Conservation (phyloP, 495 filamentous ascomycete genomes). For the Collariella sp. region DNA sequence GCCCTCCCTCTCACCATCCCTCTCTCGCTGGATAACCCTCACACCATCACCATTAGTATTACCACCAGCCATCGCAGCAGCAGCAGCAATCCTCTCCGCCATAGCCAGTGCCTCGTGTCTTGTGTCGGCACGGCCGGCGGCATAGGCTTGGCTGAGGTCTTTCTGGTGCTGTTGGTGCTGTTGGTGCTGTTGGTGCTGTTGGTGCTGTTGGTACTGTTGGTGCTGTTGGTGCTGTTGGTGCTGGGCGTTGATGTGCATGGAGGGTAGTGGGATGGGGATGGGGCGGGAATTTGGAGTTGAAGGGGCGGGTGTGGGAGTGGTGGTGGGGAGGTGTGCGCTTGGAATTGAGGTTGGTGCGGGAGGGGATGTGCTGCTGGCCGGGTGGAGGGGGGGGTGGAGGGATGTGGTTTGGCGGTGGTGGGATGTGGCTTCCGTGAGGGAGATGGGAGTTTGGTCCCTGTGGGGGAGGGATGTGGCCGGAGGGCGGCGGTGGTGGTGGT, state of each 20-base stretch:
- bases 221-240: neutral
- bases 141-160: constrained; percentile 5
- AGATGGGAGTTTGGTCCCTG: neutral
- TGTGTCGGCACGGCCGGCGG: constrained; percentile 8
- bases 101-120: constrained; percentile 3
- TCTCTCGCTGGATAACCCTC: neutral
- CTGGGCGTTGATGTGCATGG: neutral
- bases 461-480: neutral
- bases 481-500: neutral
- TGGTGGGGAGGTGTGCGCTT: neutral
- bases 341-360: neutral
- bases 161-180: neutral
- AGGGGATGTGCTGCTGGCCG: neutral
- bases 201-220: neutral
- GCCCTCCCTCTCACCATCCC: neutral
- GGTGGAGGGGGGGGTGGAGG: neutral
- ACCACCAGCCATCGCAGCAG: neutral
- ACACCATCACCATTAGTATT: neutral
- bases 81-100: constrained; percentile 8
- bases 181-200: neutral
- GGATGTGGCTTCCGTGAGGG: neutral
- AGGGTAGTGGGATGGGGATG: neutral
- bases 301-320: neutral
- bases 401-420: neutral
- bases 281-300: neutral